Base-by-base conservation (phyloP, 257 asterid genomes). In the Solanum etuberosum region DNA sequence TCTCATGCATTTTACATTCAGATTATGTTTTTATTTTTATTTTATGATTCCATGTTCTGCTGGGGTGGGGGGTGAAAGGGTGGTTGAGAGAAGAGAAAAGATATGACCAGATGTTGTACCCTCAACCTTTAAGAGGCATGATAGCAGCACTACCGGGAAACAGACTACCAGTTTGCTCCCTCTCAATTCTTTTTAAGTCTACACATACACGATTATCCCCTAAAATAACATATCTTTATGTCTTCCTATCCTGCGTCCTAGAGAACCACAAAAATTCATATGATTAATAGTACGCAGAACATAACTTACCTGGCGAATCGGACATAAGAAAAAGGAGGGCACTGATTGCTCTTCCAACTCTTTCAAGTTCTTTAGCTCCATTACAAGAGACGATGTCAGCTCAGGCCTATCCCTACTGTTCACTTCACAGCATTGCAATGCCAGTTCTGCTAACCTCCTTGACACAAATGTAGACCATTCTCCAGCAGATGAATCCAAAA, bases 241-340 rank as follows among this genome's bases (percentile, higher is more conserved):
- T 48, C 85, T 80, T 46, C 42, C 40, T 80, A 48, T 48, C 42
- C 29, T 29, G 67, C 5, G 16, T 27, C 27, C 68, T 46, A 29
- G 67, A 80, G 29, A 43, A 46, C 68, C 67, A 80, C 40, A 80
- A 78, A n/a, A 27, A 12, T 43, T 78, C 65, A 43, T 27, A 80
- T 80, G 68, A 48, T 80, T 48, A 35, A 15, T 80, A 80, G 51
- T 14, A 70, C 5, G 25, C 48, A 72, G 76, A 80, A 76, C 34
- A 77, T 23, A 25, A 89, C 92, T 87, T 84, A 95, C 99, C 89
- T 87, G 92, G 83, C 93, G 92, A 90, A 96, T 96, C 6, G 99
- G 98, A 90, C 99, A 96, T 40, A 93, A 85, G 96, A 93, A 95
- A 88, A 90, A 92, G 4, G 93, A 88, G 12, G 98, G 99, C n/a